phyloP scores from a whole-genome alignment of 331 rosid species.

The Quercus lobata region DNA sequence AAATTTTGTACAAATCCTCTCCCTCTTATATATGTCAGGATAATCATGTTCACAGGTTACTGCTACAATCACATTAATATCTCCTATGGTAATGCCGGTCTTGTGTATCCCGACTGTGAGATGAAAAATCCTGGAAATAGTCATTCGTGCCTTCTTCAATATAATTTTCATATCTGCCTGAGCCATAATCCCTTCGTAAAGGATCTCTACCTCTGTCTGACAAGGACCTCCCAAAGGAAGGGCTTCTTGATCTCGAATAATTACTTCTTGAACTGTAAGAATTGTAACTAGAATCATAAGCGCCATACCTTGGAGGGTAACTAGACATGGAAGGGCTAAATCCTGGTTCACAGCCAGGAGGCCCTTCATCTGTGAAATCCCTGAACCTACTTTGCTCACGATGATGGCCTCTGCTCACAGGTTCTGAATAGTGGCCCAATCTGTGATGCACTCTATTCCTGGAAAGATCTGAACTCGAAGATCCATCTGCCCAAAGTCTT shows the following conservation, averaged over 20 bases:
- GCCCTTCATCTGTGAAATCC: conserved; percentile 70
- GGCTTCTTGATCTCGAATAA: conserved; percentile 28
- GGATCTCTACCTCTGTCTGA: conserved; percentile 48
- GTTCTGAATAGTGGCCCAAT: conserved; percentile 36
- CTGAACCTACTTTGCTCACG: conserved; percentile 54
- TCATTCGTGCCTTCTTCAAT: conserved; percentile 31
- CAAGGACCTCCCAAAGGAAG: conserved; percentile 30
- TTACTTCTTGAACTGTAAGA: conserved; percentile 19
- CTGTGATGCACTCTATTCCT: conserved; percentile 56
- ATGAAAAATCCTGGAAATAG: conserved; percentile 28
- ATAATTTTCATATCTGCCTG: conserved; percentile 30
- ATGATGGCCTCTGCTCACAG: conserved; percentile 49
- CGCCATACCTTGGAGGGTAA: conserved; percentile 59
- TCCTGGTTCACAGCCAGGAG: conserved; percentile 75
- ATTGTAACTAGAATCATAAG: conserved; percentile 29
- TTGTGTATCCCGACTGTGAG: conserved; percentile 31
- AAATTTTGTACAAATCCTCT: conserved; percentile 26
- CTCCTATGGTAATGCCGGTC: conserved; percentile 46
- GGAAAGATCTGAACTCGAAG: conserved; percentile 36
- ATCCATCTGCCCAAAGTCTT: conserved; percentile 59
- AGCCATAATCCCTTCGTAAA: conserved; percentile 28
- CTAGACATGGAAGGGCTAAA: conserved; percentile 38
- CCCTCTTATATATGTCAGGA: neutral
- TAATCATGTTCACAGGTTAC: conserved; percentile 8
- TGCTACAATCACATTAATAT: neutral